Conservation (phyloP, 495 filamentous ascomycete genomes). For the Polyplosphaeria fusca region DNA sequence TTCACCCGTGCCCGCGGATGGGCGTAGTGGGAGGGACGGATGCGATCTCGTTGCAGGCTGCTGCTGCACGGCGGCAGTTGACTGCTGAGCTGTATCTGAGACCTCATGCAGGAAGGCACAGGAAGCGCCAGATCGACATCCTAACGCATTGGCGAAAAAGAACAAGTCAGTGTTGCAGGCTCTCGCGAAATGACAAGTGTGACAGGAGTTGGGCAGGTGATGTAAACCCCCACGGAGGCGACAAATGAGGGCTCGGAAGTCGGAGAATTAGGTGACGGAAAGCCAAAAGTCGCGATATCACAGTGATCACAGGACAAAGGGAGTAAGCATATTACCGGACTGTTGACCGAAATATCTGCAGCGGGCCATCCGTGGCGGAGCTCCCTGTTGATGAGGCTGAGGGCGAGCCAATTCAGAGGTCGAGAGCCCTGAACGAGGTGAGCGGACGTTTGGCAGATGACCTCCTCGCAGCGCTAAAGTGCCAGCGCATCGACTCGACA, state of each 20-base stretch:
- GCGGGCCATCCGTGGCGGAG: slow-evolving; percentile 28
- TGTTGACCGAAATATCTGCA: slow-evolving; percentile 37
- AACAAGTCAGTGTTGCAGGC: slow-evolving; percentile 20
- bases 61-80: slow-evolving; percentile 28
- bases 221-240: slow-evolving; percentile 25
- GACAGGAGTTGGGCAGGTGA: slow-evolving; percentile 27
- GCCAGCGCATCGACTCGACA: slow-evolving; percentile 33
- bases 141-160: slow-evolving; percentile 31
- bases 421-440: slow-evolving; percentile 15
- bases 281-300: slow-evolving; percentile 23
- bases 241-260: slow-evolving; percentile 24
- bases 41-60: slow-evolving; percentile 25
- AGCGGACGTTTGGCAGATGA: slow-evolving; percentile 37
- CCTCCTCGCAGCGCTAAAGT: slow-evolving; percentile 25
- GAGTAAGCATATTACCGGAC: slow-evolving; percentile 36
- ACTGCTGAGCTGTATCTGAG: slow-evolving; percentile 22
- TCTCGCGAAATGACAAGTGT: slow-evolving; percentile 18
- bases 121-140: slow-evolving; percentile 38
- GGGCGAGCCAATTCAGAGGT: slow-evolving; percentile 28
- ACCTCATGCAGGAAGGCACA: slow-evolving; percentile 38
- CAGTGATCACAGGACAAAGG: slow-evolving; percentile 28
- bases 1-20: slow-evolving; percentile 13
- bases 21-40: slow-evolving; percentile 11
- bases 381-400: slow-evolving; percentile 30
- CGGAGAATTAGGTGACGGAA: slow-evolving; percentile 28